Evolutionary conservation across 176 grass and related monocot genomes (phyloP).

Genomic region (Poa pratensis): DNA sequence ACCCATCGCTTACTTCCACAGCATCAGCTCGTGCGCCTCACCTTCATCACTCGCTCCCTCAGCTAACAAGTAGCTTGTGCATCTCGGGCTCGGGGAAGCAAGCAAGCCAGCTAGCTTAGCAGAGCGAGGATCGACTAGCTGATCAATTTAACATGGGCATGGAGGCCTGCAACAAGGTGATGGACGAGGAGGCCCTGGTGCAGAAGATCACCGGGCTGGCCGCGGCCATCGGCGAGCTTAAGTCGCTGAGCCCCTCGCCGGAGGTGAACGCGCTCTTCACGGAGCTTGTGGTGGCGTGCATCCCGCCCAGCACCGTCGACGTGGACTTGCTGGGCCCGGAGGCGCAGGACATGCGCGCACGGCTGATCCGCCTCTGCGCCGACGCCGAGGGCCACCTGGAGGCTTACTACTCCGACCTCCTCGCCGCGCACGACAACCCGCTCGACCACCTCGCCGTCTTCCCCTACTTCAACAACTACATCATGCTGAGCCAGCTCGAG

Average conservation of each 20-base stretch:
- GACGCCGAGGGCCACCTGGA: slow-evolving; percentile 79
- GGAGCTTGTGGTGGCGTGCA: slow-evolving; percentile 66
- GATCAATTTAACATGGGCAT: slow-evolving; percentile 9
- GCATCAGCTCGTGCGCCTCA: slow-evolving; percentile 14
- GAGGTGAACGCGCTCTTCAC: slow-evolving; percentile 89
- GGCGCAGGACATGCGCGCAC: slow-evolving; percentile 64
- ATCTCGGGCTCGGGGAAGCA: neutral
- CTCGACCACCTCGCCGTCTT: slow-evolving; percentile 65
- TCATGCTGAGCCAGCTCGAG: slow-evolving; percentile 76
- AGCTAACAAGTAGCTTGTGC: neutral
- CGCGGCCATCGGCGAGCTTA: slow-evolving; percentile 52
- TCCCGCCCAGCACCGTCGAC: slow-evolving; percentile 64
- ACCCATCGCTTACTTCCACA: slow-evolving; percentile 7
- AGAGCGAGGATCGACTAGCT: neutral
- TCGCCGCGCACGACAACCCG: slow-evolving; percentile 70
- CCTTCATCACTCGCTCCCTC: neutral
- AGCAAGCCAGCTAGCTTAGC: neutral
- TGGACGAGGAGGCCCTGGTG: slow-evolving; percentile 51
- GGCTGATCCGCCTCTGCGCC: slow-evolving; percentile 64
- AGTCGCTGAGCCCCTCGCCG: slow-evolving; percentile 60
- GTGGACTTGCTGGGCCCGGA: slow-evolving; percentile 51
- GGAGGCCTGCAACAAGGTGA: neutral
- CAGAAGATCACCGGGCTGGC: slow-evolving; percentile 62
- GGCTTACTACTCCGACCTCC: slow-evolving; percentile 79
- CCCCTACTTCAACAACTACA: slow-evolving; percentile 87